Base-by-base conservation (phyloP, 495 filamentous ascomycete species). In the Tuber magnatum region DNA sequence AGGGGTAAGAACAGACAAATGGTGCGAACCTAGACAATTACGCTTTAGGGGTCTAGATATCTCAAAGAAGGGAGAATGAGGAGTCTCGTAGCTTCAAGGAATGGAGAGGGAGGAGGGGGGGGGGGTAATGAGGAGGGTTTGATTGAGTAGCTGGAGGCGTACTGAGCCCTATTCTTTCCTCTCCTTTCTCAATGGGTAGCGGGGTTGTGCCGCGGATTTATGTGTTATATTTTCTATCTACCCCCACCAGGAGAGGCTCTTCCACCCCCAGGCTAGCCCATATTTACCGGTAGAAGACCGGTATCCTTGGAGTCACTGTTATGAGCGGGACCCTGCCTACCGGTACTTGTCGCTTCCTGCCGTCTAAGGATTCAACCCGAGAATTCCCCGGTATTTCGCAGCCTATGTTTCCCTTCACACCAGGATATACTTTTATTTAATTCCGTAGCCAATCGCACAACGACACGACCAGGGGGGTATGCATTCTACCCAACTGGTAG, bases 371-470 rank as follows among this genome's bases (percentile, higher is more conserved):
- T 35, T 28, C 28, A 65, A 35, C 28, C 56, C 56, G 14, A 35
- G 56, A 35, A 65, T 35, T 35, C 56, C n/a, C 56, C 56, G 28
- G 56, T 32, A 35, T 65, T 65, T 65, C 28, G 56, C 4, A 65
- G 56, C 56, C 56, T 65, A 65, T 65, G 56, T 35, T 65, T 32
- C 28, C 28, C 56, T 32, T 65, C 56, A 61, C 56, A 61, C 56
- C 56, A 65, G 6, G 56, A 65, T 35, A 14, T 35, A 65, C 56
- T 35, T 20, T 65, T 65, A n/a, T 28, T 35, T 7, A 65, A 65
- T 20, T 32, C 28, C 56, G 14, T 20, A 35, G 56, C 56, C 56
- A 65, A 65, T 65, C 56, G 56, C 56, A 35, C 56, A 65, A 32
- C 56, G 56, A 65, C 56, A 65, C 56, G 56, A 65, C 56, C 56